phyloP scores from a whole-genome alignment of 306 rosid genomes.

The Medicago ruthenica region DNA sequence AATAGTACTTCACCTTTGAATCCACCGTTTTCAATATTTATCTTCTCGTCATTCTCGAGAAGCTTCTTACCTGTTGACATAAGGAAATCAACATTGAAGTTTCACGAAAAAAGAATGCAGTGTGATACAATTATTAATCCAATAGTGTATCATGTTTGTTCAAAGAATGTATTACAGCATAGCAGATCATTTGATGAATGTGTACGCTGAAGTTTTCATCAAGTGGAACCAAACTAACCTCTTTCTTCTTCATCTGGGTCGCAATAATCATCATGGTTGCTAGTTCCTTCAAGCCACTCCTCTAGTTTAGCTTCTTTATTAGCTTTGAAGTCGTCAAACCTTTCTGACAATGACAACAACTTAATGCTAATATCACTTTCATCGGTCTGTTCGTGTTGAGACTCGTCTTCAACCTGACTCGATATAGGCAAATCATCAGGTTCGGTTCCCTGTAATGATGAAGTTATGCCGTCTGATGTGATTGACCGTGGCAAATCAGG shows the following conservation, averaged over 20 bases:
- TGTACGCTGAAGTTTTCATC: constrained; percentile 33
- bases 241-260: constrained; percentile 44
- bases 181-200: constrained; percentile 25
- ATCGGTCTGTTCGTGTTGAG: constrained; percentile 45
- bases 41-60: not conserved
- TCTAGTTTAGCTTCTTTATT: constrained; percentile 76
- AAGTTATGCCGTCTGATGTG: constrained; percentile 50
- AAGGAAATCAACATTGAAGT: not conserved
- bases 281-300: constrained; percentile 76
- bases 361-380: constrained; percentile 41
- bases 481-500: constrained; percentile 45
- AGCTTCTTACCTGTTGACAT: constrained; percentile 3
- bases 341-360: constrained; percentile 53
- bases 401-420: constrained; percentile 59
- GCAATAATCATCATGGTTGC: constrained; percentile 40
- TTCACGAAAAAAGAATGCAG: constrained; percentile 1
- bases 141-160: constrained; percentile 18
- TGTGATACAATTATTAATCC: not conserved
- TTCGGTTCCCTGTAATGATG: constrained; percentile 61
- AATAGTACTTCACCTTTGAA: not conserved
- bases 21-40: not conserved
- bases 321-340: constrained; percentile 74
- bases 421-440: constrained; percentile 69
- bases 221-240: constrained; percentile 38
- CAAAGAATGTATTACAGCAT: constrained; percentile 25